Evolutionary conservation across 441 rosid genomes (phyloP).

Genomic region (Euphorbia schlechtendalii): DNA sequence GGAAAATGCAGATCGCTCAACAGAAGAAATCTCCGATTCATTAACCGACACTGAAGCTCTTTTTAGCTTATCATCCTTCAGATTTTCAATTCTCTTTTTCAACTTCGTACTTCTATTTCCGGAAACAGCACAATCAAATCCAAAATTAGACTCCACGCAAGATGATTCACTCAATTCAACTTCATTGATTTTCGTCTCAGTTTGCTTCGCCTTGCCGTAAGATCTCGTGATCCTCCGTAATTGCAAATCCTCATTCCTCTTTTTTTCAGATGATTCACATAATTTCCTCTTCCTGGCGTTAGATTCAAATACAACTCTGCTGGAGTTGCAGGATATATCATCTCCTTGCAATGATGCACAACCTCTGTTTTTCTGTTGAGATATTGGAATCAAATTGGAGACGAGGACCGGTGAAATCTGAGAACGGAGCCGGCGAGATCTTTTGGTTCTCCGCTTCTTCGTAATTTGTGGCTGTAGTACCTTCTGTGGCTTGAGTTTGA

Average conservation of each 20-base stretch:
- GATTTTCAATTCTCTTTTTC: not conserved
- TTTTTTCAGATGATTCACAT: conserved; percentile 12
- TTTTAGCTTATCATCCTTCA: not conserved
- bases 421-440: conserved; percentile 39
- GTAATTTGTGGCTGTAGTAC: conserved; percentile 24
- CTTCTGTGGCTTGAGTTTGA: conserved; percentile 21
- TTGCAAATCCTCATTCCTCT: conserved; percentile 13
- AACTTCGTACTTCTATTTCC: conserved; percentile 6
- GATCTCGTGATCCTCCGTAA: conserved; percentile 57
- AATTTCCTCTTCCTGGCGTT: conserved; percentile 23
- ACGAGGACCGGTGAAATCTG: conserved; percentile 38
- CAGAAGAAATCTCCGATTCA: conserved; percentile 6
- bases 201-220: conserved; percentile 28
- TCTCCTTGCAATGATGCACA: conserved; percentile 28
- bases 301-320: conserved; percentile 36
- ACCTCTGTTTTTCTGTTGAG: conserved; percentile 15
- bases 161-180: conserved; percentile 59
- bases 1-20: not conserved
- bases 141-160: conserved; percentile 43
- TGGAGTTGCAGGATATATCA: conserved; percentile 46
- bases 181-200: conserved; percentile 19
- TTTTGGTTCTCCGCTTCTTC: conserved; percentile 62
- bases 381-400: not conserved
- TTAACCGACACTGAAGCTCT: not conserved
- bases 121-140: conserved; percentile 25